Conservation (phyloP, 305 asterid species). For the Solanum hybrid region DNA sequence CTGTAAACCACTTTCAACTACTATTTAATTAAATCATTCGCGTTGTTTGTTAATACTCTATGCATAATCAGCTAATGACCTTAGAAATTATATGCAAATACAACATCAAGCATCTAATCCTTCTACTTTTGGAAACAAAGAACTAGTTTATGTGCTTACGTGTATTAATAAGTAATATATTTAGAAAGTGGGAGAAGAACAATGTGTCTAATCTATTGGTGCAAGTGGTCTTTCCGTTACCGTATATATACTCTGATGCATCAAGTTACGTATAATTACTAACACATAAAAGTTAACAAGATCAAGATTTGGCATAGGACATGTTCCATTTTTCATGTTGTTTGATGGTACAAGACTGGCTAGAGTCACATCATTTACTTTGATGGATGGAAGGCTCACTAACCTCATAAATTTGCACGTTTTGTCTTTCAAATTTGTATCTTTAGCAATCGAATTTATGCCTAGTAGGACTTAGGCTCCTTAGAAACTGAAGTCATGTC, state of each 20-base stretch:
- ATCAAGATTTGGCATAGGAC: neutral
- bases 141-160: neutral
- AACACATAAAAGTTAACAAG: neutral
- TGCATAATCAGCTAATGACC: neutral
- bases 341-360: neutral
- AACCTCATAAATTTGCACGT: neutral
- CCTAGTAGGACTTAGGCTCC: neutral
- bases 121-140: neutral
- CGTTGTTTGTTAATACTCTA: neutral
- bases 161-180: neutral
- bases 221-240: neutral
- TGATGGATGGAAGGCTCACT: neutral
- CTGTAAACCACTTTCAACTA: neutral
- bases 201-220: neutral
- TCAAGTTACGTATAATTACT: neutral
- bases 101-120: neutral
- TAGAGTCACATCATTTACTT: neutral
- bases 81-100: neutral
- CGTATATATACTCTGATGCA: neutral
- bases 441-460: neutral
- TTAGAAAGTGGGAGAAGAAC: constrained; percentile 7
- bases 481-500: neutral
- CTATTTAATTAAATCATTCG: neutral
- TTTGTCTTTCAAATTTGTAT: neutral
- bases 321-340: neutral